Percentiles rank a stretch among this genome's conserved stretches.
Evolutionary conservation across 2,329 filamentous ascomycete genomes (phyloP).

Genomic region (Chaetomium strumarium): DNA sequence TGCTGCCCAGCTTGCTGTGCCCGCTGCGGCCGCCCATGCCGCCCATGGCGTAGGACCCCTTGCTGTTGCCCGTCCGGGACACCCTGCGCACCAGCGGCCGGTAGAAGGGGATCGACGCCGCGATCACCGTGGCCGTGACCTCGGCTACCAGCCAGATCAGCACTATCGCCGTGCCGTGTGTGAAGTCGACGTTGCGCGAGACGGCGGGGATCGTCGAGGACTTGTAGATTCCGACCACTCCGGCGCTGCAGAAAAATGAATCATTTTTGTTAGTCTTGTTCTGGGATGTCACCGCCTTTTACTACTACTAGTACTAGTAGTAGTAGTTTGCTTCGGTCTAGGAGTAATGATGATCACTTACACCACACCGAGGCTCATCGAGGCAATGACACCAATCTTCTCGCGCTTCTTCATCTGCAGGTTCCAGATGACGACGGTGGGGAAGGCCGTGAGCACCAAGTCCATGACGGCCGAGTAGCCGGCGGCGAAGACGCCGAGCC

Average conservation of each 20-base stretch:
- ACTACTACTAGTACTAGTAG: too few species aligned
- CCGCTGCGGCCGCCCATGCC: neutral
- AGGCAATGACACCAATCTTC: constrained; percentile 44
- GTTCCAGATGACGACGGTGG: constrained; percentile 43
- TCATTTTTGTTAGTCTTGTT: neutral
- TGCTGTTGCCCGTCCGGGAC: neutral
- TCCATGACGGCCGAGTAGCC: constrained; percentile 29
- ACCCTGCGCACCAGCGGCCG: neutral
- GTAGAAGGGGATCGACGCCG: neutral
- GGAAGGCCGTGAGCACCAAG: constrained; percentile 42
- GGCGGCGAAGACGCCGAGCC: constrained; percentile 3
- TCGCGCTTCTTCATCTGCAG: constrained; percentile 43
- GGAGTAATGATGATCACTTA: too few species aligned
- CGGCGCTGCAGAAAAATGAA: constrained; percentile 1
- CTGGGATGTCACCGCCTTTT: neutral
- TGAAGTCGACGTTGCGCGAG: constrained; percentile 3
- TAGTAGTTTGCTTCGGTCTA: too few species aligned
- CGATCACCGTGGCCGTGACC: too few species aligned
- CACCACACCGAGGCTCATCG: constrained; percentile 44
- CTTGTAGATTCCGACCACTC: constrained; percentile 13
- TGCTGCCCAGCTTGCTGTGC: constrained; percentile 8
- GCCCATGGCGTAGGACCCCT: constrained; percentile 4
- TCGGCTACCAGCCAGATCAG: too few species aligned
- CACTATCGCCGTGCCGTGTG: neutral
- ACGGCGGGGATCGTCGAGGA: constrained; percentile 5